Evolutionary conservation across 805 yeast genomes (phyloP), one percentile per base, ranked within the genome.

Genomic region (Tetrapisispora taiwanensis): DNA sequence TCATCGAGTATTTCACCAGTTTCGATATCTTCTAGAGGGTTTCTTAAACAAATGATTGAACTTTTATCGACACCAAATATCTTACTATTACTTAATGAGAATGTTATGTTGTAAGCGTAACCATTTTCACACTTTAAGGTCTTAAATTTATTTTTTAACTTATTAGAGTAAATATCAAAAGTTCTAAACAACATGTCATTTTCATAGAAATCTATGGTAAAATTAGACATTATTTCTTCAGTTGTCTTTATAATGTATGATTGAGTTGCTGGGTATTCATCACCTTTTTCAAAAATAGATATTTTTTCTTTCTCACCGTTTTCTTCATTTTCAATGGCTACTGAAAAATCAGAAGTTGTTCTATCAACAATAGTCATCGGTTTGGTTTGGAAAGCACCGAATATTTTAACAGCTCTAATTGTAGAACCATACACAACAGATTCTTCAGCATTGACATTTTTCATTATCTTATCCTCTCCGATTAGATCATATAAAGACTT

Each of bases 401-500:
- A 77, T 32, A 86, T 67, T 38, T 78, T 71, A 35, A 87, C 82
- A 18, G 92, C 97, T 50, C 88, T 75, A 33, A 84, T 68, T n/a
- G 95, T 78, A 2, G 94, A 77, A 41, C 98, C 98, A 53, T 85
- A 71, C 12, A 86, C 95, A 43, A 85, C 86, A 39, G 97, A 81
- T 68, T 92, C 98, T 64, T 92, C 98, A 0, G 98, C 92, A 63
- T 92, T 92, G 36, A 92, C 94, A 42, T 82, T 84, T 62, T 81
- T 87, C 19, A 95, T 73, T 32, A 89, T 70, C 41, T 69, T 59
- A 2, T 76, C 81, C 15, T 76, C 76, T 1, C 45, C 45, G 32
- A 81, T 66, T 36, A 78, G 67, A 1, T 73, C 59, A 1, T 60
- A 49, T 46, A 86, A 67, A 42, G 73, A 75, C 45, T 75, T 71